phyloP scores from a whole-genome alignment of 208 protist genomes.

The Acanthamoeba triangularis region DNA sequence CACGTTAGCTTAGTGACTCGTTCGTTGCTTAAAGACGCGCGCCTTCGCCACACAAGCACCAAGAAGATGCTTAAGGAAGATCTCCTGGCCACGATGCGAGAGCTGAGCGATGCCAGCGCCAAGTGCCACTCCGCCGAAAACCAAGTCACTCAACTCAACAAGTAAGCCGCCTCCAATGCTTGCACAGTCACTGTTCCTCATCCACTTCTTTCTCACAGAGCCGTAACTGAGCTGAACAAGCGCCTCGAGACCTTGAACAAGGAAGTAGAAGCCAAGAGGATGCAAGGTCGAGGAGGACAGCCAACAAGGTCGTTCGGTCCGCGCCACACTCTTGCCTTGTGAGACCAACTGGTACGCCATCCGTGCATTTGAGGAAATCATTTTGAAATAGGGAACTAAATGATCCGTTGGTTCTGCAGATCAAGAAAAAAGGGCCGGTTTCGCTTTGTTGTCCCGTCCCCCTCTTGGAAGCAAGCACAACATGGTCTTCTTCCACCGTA shows the following conservation, averaged over 20 bases:
- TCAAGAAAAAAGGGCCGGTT: background rate
- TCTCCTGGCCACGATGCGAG: background rate
- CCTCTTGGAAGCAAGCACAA: background rate
- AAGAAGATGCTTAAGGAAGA: conserved; percentile 65
- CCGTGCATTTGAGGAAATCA: no score
- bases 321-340: no score
- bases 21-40: background rate
- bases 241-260: background rate
- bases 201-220: background rate
- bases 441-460: background rate
- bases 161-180: background rate
- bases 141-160: background rate
- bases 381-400: no score
- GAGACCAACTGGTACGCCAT: no score
- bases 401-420: background rate
- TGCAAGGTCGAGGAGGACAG: no score
- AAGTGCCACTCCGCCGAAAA: background rate
- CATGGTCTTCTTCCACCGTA: background rate
- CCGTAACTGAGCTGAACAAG: background rate
- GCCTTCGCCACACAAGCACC: background rate
- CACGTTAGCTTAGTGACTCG: background rate
- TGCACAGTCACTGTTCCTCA: no score
- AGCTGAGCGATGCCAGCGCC: background rate
- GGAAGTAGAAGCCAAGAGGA: background rate
- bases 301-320: no score